Evolutionary conservation across 2,329 filamentous ascomycete species (phyloP).

Genomic region (Myrmaecium sp.): DNA sequence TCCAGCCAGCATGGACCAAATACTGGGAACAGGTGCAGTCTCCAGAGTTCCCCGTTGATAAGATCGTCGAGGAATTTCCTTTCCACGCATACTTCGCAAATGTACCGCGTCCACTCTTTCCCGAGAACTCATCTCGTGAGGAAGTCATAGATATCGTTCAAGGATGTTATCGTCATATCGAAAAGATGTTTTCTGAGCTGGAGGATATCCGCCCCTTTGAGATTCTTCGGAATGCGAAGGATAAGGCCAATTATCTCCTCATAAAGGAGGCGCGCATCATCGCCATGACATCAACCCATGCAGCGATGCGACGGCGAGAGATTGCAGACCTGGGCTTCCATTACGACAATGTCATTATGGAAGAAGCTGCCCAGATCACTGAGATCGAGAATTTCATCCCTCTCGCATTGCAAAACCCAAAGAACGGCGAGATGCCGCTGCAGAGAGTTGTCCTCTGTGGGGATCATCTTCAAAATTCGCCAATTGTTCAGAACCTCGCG

Average conservation of each 20-base stretch:
- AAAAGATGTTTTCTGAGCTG: constrained; percentile 79
- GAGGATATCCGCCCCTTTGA: constrained; percentile 92
- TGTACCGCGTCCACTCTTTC: constrained; percentile 73
- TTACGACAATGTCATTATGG: constrained; percentile 96
- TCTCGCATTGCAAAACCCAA: constrained; percentile 72
- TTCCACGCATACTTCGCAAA: constrained; percentile 79
- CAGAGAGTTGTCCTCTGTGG: constrained; percentile 85
- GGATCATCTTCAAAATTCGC: constrained; percentile 93
- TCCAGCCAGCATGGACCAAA: constrained; percentile 74
- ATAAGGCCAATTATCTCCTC: constrained; percentile 91
- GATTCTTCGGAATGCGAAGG: constrained; percentile 70
- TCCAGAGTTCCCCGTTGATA: constrained; percentile 37
- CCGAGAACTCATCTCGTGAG: constrained; percentile 45
- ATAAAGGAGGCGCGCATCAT: constrained; percentile 94
- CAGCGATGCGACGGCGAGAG: constrained; percentile 81
- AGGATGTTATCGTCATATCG: constrained; percentile 78
- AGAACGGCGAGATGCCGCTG: constrained; percentile 54
- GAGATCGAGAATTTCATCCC: constrained; percentile 96
- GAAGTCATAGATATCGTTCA: constrained; percentile 57
- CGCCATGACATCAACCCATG: constrained; percentile 97
- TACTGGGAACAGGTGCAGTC: constrained; percentile 52
- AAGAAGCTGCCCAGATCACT: constrained; percentile 95
- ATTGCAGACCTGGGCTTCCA: constrained; percentile 87
- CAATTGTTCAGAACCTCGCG: constrained; percentile 83
- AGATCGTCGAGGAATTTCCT: constrained; percentile 61